Evolutionary conservation across 768 basidiomycete genomes (phyloP), one percentile per base, ranked within the genome.

Genomic region (Tricholoma hemisulphureum): DNA sequence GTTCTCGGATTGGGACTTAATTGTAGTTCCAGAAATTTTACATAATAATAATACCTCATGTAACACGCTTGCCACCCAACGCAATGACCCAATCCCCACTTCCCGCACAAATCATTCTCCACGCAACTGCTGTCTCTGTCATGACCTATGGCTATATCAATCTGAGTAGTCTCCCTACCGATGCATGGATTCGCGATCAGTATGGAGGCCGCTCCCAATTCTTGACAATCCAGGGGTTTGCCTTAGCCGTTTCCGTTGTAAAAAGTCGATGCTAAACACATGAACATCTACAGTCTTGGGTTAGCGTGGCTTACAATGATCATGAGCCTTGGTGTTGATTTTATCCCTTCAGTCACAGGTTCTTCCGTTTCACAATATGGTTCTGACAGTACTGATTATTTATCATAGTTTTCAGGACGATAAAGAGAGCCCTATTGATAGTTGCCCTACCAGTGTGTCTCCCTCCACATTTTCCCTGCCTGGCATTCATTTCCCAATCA

Each of bases 201-300:
- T 82, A 79, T 61, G 87, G 88, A 2, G 89, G 89, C 0, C 83
- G 85, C 61, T 80, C 79, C 48, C 87, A 87, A 67, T 93, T 83
- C 65, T 73, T 93, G 54, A 94, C 92, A 0, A 88, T 92, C 62
- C 84, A 90, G 71, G 89, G 88, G 90, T 86, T 59, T 18, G 80
- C 65, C 7, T 32, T 16, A 32, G 14, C 13, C 23, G 24, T 49
- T 21, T 48, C 21, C 24, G 28, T 23, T n/a, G 2, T 29, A 13
- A 20, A 13, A 20, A 35, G 14, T 11, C 43, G 31, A 23, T 48
- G 55, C 28, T 51, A 41, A 51, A n/a, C 34, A n/a, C 34, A 24
- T 43, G 1, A 57, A 13, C 13, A n/a, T 20, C 20, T 31, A 2
- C 53, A 79, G 78, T 24, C 71, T 80, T 20, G 67, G 62, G 41